phyloP scores from a whole-genome alignment of 2,329 filamentous ascomycete genomes.

The Talaromyces sp. region DNA sequence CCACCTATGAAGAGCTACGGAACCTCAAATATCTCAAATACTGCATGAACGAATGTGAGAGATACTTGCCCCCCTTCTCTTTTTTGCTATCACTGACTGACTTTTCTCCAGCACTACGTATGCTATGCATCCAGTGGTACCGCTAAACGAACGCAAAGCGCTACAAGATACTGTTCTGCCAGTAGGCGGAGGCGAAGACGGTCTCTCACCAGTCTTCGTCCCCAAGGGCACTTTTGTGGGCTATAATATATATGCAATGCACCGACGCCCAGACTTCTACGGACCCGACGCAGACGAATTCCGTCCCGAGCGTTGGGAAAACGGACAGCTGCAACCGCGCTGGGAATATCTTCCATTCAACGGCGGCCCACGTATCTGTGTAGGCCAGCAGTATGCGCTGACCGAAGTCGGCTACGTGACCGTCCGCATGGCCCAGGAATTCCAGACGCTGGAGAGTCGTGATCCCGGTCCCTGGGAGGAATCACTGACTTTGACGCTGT shows the following conservation, averaged over 20 bases:
- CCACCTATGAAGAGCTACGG: slow-evolving; percentile 20
- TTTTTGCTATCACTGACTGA: not conserved
- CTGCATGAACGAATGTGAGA: slow-evolving; percentile 32
- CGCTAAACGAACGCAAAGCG: slow-evolving; percentile 39
- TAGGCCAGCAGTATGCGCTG: slow-evolving; percentile 1
- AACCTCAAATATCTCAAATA: slow-evolving; percentile 30
- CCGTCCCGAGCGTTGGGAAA: slow-evolving; percentile 8
- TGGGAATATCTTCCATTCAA: slow-evolving; percentile 10
- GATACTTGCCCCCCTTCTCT: not conserved
- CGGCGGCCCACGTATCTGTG: slow-evolving; percentile 2
- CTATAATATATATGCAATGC: slow-evolving; percentile 68
- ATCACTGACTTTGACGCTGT: not conserved
- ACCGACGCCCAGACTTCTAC: slow-evolving; percentile 55
- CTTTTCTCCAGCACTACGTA: slow-evolving; percentile 25
- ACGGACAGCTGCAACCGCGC: not conserved
- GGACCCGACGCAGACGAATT: slow-evolving; percentile 37
- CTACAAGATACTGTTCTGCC: slow-evolving; percentile 39
- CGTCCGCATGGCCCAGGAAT: slow-evolving; percentile 49
- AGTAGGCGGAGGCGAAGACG: slow-evolving; percentile 57
- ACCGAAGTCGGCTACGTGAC: slow-evolving; percentile 6
- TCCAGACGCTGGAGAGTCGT: slow-evolving; percentile 36
- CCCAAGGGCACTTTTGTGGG: slow-evolving; percentile 60
- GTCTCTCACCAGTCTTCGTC: slow-evolving; percentile 56
- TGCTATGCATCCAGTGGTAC: slow-evolving; percentile 43
- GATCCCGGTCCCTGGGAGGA: slow-evolving; percentile 10